Base-by-base conservation (phyloP, 2,329 filamentous ascomycete genomes). In the Venturia aucupariae region DNA sequence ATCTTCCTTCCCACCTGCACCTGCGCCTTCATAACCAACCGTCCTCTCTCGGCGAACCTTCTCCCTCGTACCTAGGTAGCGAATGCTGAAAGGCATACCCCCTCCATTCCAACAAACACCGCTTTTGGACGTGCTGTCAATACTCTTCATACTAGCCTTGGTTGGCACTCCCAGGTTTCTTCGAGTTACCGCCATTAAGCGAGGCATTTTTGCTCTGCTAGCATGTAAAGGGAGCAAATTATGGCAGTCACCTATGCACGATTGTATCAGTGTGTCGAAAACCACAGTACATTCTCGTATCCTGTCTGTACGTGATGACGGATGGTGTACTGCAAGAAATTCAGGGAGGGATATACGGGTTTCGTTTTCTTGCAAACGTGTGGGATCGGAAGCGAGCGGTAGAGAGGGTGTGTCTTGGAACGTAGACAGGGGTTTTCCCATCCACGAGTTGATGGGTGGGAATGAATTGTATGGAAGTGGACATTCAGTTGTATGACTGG, bases 401-500 rank as follows among this genome's bases (percentile, higher is more conserved):
- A n/a, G n/a, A n/a, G n/a, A n/a, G n/a, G n/a, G n/a, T n/a, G n/a
- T n/a, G n/a, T n/a, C n/a, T n/a, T n/a, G n/a, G n/a, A n/a, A n/a
- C n/a, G n/a, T n/a, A n/a, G n/a, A n/a, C n/a, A n/a, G n/a, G n/a
- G n/a, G n/a, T n/a, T n/a, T n/a, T n/a, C n/a, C n/a, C n/a, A n/a
- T n/a, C n/a, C n/a, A 83, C 77, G 1, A 83, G 81, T 4, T 77
- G 82, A 4, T 79, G 87, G 63, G 75, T 78, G 0, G 64, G 69
- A 0, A 55, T 2, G 22, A 82, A 84, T 0, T 90, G 87, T 88
- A 90, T 87, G n/a, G n/a, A 0, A 88, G 83, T 48, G 87, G 87
- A 0, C 88, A 90, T n/a, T n/a, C n/a, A 71, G 90, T n/a, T n/a
- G 88, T 88, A 90, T 90, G 88, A 90, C 88, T 0, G 87, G 90